These are phyloP conservation scores for Ogataea neopini DNA, from an alignment of 805 yeast genomes.

Conservation along the genomic window DNA sequence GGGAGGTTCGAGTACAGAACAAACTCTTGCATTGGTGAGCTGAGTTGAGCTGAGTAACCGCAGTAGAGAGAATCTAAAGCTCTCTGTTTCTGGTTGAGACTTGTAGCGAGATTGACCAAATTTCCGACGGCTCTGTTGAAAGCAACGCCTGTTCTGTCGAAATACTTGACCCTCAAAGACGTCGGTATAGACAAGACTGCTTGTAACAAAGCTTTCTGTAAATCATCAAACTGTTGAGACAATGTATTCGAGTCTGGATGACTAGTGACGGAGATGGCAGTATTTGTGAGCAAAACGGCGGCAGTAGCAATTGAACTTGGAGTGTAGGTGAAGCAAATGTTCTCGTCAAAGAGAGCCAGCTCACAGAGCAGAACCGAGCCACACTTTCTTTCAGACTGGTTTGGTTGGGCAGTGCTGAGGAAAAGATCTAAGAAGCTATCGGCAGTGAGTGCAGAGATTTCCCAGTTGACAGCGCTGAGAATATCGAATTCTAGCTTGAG, in stretches of 20 bases:
- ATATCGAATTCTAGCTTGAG: constrained; percentile 71
- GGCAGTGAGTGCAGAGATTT: constrained; percentile 58
- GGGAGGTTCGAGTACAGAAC: constrained; percentile 25
- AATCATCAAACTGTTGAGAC: constrained; percentile 32
- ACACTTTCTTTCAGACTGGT: constrained; percentile 49
- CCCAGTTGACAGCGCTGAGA: constrained; percentile 64
- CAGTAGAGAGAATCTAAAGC: constrained; percentile 18
- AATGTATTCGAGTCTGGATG: constrained; percentile 36
- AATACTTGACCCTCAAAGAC: constrained; percentile 30
- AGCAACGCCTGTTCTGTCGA: constrained; percentile 16
- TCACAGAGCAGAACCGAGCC: constrained; percentile 67
- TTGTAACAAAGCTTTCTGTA: constrained; percentile 30
- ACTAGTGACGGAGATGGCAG: constrained; percentile 38
- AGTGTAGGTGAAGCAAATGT: constrained; percentile 51
- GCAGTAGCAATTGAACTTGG: constrained; percentile 52
- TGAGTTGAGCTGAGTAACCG: constrained; percentile 12
- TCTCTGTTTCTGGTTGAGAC: constrained; percentile 27
- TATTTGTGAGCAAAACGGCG: constrained; percentile 47
- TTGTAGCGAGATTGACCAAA: constrained; percentile 29
- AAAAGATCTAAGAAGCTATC: constrained; percentile 64
- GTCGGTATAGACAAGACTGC: constrained; percentile 28
- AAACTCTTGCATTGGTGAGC: constrained; percentile 25
- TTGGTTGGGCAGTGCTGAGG: constrained; percentile 36
- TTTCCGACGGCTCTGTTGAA: constrained; percentile 25
- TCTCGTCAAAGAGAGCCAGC: constrained; percentile 61